Evolutionary conservation across 371 early-diverging fungal genomes (phyloP), one percentile per base, ranked within the genome.

Genomic region (Phascolomyces articulosus): DNA sequence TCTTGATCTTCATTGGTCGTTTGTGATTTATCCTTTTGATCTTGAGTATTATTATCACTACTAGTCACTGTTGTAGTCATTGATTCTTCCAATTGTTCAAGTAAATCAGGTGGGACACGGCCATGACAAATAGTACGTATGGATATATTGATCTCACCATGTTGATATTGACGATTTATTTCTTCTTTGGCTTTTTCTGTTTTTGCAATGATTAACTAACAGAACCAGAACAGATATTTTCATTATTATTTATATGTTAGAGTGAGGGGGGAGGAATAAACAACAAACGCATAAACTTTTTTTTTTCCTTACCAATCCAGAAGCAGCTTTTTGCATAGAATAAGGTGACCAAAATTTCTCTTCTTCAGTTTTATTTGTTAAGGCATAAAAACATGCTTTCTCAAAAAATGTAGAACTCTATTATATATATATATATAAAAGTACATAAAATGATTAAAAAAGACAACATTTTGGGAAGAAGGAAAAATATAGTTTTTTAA

Each of bases 51-150:
- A n/a, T n/a, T n/a, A n/a, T n/a, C n/a, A n/a, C n/a, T n/a, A n/a
- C n/a, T n/a, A n/a, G 4, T 67, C 59, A n/a, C 40, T 21, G 21
- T 64, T 54, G 15, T 58, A 34, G 13, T 28, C 40, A 16, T 56
- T 55, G 4, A 38, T 64, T 49, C 51, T 18, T 68, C 65, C 3
- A 75, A 40, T 7, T 21, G 49, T 11, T 24, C 20, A 7, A 67
- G 48, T 34, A 71, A 60, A 44, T 70, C 58, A 13, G 62, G 64
- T 13, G 66, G 48, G 0, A 80, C 70, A 28, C 31, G 58, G 10
- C 83, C 86, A 67, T 86, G 85, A 41, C 80, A 80, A 21, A 86
- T 72, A 1, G 79, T 62, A n/a, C 81, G 65, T 68, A 79, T 80
- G 4, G 58, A 69, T 23, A 78, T 38, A 18, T 59, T 18, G n/a